Conservation (phyloP, 1,284 basidiomycete genomes). For the Pyrrhoderma noxium region DNA sequence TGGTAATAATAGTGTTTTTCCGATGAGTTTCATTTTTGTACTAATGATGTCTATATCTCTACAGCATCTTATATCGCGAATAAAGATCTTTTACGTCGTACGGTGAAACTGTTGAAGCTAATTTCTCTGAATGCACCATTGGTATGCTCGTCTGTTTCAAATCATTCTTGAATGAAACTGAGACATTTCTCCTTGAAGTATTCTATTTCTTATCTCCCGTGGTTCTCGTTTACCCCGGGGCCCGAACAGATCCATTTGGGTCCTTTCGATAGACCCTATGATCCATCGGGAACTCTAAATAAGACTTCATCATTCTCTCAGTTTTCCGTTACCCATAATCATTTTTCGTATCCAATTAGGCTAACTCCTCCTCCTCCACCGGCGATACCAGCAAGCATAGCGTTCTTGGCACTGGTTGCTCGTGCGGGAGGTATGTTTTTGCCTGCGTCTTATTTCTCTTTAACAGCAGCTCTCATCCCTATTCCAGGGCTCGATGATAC, state of each 20-base stretch:
- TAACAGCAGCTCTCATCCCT: too few relatives aligned
- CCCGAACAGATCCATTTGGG: constrained; percentile 17
- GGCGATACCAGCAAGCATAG: constrained; percentile 61
- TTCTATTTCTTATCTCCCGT: constrained; percentile 44
- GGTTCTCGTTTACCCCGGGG: constrained; percentile 49
- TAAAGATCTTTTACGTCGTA: constrained; percentile 35
- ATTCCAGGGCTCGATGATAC: too few relatives aligned
- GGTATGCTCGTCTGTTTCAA: constrained; percentile 32
- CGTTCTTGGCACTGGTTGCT: constrained; percentile 49
- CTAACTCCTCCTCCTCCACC: constrained; percentile 47
- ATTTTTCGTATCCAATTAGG: constrained; percentile 20
- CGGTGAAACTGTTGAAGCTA: constrained; percentile 46
- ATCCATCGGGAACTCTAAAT: neutral
- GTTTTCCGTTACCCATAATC: constrained; percentile 4
- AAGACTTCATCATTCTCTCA: neutral
- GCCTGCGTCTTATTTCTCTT: too few relatives aligned
- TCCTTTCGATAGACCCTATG: constrained; percentile 1
- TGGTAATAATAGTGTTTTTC: constrained; percentile 34
- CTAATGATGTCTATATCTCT: constrained; percentile 2
- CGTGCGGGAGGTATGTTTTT: neutral
- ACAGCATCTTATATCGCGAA: constrained; percentile 30
- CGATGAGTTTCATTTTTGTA: neutral
- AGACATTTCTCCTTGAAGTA: constrained; percentile 38
- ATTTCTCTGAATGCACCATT: constrained; percentile 61
- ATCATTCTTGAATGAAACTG: constrained; percentile 6